Conservation (phyloP, 192 early-diverging fungal genomes). For the Coemansia interrupta region DNA sequence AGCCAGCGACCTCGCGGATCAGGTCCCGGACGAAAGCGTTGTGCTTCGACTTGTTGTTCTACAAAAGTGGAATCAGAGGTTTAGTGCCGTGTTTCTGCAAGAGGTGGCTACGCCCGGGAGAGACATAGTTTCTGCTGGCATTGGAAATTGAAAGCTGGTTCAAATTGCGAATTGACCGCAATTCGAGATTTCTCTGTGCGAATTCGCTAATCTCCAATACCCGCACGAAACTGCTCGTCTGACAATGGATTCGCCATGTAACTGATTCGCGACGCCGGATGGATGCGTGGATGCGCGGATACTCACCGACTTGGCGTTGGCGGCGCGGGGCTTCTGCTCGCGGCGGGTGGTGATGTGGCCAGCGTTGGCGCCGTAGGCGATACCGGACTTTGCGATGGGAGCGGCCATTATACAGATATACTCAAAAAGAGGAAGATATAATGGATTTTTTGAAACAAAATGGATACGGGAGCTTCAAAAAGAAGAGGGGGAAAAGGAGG, state of each 20-base stretch:
- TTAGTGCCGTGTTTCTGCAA: not conserved
- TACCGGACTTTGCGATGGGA: slow-evolving; percentile 70
- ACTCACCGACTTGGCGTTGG: slow-evolving; percentile 41
- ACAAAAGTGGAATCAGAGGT: not conserved
- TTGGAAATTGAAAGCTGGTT: too few species aligned
- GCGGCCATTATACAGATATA: slow-evolving; percentile 54
- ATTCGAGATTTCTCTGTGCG: not conserved
- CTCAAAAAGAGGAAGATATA: slow-evolving; percentile 1
- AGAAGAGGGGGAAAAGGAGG: slow-evolving; percentile 6
- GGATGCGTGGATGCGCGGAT: slow-evolving; percentile 6
- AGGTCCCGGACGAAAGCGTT: slow-evolving; percentile 88
- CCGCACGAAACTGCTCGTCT: too few species aligned
- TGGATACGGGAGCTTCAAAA: too few species aligned
- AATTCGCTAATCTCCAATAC: not conserved
- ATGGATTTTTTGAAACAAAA: slow-evolving; percentile 11
- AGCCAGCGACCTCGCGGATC: slow-evolving; percentile 96
- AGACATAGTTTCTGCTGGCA: not conserved
- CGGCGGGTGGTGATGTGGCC: slow-evolving; percentile 83
- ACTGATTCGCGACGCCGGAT: too few species aligned
- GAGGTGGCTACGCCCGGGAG: not conserved
- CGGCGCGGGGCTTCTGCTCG: slow-evolving; percentile 28
- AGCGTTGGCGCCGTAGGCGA: slow-evolving; percentile 87
- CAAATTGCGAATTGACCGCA: not conserved
- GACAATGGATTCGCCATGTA: too few species aligned
- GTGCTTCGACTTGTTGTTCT: slow-evolving; percentile 69